Evolutionary conservation across 306 rosid genomes (phyloP).

Genomic region (Betula pendula): DNA sequence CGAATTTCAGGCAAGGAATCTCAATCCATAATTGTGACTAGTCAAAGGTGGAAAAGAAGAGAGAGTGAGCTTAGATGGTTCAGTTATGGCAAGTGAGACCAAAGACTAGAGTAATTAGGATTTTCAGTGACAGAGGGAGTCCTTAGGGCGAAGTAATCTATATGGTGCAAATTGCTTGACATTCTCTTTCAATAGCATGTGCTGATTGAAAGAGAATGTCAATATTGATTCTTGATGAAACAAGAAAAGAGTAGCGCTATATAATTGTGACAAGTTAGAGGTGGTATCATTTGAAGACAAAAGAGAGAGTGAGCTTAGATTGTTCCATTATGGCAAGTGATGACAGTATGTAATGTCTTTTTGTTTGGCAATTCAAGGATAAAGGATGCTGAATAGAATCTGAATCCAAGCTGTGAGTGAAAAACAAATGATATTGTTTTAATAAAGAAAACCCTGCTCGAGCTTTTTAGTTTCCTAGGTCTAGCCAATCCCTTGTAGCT

Average conservation of each 20-base stretch:
- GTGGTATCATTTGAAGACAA: background rate
- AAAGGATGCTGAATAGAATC: background rate
- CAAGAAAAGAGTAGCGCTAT: background rate
- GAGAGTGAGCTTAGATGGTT: background rate
- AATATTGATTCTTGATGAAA: background rate
- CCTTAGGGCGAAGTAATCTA: background rate
- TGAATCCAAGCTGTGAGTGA: background rate
- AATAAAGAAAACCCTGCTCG: background rate
- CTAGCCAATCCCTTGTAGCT: background rate
- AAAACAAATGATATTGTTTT: background rate
- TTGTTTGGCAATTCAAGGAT: background rate
- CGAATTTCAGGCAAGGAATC: too few relatives aligned
- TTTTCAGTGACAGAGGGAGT: background rate
- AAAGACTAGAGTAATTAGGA: background rate
- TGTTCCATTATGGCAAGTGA: background rate
- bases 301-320: background rate
- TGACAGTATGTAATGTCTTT: background rate
- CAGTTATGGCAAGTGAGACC: background rate
- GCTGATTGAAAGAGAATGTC: background rate
- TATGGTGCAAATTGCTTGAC: background rate
- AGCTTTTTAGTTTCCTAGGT: background rate
- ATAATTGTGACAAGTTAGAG: background rate
- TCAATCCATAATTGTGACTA: too few relatives aligned
- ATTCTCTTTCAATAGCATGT: background rate
- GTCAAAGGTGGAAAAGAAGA: background rate